Percentiles rank a stretch among this genome's conserved stretches.
phyloP scores from a whole-genome alignment of 495 filamentous ascomycete genomes.

The Neurospora sp. region DNA sequence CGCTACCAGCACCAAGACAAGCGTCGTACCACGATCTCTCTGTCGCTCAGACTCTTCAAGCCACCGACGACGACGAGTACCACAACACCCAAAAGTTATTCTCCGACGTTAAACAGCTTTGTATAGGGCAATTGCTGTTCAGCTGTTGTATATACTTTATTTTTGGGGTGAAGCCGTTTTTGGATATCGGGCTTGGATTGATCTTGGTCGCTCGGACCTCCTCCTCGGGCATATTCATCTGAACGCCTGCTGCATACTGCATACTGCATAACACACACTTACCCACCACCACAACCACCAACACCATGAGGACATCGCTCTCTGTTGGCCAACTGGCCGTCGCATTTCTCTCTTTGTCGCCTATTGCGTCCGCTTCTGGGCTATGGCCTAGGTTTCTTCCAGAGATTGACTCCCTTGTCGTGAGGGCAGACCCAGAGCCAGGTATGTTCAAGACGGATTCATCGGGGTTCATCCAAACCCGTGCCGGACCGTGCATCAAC shows the following conservation, averaged over 20 bases:
- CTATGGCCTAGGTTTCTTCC: constrained; percentile 28
- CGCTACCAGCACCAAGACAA: constrained; percentile 4
- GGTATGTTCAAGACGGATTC: constrained; percentile 9
- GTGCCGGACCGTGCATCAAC: constrained; percentile 5
- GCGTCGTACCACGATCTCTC: constrained; percentile 14
- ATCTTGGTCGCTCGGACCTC: background rate
- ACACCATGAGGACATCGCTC: constrained; percentile 16
- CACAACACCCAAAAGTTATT: constrained; percentile 4
- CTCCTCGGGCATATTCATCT: background rate
- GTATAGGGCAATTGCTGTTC: background rate
- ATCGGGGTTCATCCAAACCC: background rate
- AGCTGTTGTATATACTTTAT: background rate
- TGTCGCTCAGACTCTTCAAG: constrained; percentile 2
- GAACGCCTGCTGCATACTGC: background rate
- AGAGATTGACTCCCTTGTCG: constrained; percentile 26
- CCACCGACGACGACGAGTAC: constrained; percentile 8
- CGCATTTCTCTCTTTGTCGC: constrained; percentile 24
- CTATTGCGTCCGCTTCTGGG: constrained; percentile 21
- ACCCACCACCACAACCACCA: constrained; percentile 3
- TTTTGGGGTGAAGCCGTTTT: background rate
- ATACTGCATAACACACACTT: background rate
- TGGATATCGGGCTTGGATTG: background rate
- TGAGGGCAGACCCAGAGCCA: constrained; percentile 22
- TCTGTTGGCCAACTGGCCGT: constrained; percentile 23
- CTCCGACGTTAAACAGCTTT: constrained; percentile 17